These are phyloP conservation scores for Neohortaea acidophila DNA, from an alignment of 495 filamentous ascomycete genomes.

Conservation along the genomic window DNA sequence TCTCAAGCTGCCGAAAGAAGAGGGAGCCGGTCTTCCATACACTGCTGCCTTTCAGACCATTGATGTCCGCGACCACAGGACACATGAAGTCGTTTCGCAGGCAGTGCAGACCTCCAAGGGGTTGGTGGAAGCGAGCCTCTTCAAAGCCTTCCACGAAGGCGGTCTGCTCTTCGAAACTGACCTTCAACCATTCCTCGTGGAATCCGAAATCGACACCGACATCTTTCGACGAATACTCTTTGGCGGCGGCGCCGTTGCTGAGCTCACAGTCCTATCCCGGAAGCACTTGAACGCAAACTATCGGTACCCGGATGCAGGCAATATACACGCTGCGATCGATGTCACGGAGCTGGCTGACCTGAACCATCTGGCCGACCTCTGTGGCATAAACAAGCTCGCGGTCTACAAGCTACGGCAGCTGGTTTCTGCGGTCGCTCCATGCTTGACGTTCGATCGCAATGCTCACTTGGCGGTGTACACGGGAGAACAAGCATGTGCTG, in stretches of 20 bases:
- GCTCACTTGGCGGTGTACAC: slow-evolving; percentile 24
- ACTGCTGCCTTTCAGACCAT: slow-evolving; percentile 16
- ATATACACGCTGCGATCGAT: slow-evolving; percentile 13
- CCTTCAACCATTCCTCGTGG: not conserved
- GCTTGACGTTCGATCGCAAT: slow-evolving; percentile 21
- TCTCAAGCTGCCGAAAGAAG: slow-evolving; percentile 15
- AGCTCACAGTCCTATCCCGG: slow-evolving; percentile 17
- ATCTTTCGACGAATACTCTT: slow-evolving; percentile 14
- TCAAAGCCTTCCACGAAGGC: not conserved
- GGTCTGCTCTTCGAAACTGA: not conserved
- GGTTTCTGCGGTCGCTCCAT: slow-evolving; percentile 20
- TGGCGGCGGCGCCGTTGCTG: slow-evolving; percentile 15
- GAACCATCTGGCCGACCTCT: slow-evolving; percentile 19
- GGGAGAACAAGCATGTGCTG: slow-evolving; percentile 19
- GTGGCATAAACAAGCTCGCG: slow-evolving; percentile 19
- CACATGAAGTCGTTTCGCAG: slow-evolving; percentile 18
- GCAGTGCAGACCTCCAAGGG: slow-evolving; percentile 20
- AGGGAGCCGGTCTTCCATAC: slow-evolving; percentile 10
- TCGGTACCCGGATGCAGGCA: slow-evolving; percentile 8
- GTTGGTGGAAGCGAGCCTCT: slow-evolving; percentile 15
- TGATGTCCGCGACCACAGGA: slow-evolving; percentile 21
- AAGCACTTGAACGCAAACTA: slow-evolving; percentile 4
- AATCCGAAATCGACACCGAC: slow-evolving; percentile 5
- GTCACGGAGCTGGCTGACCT: slow-evolving; percentile 17
- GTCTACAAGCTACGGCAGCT: slow-evolving; percentile 21